phyloP scores from a whole-genome alignment of 2,329 filamentous ascomycete species.

The Colletotrichum caudatum region DNA sequence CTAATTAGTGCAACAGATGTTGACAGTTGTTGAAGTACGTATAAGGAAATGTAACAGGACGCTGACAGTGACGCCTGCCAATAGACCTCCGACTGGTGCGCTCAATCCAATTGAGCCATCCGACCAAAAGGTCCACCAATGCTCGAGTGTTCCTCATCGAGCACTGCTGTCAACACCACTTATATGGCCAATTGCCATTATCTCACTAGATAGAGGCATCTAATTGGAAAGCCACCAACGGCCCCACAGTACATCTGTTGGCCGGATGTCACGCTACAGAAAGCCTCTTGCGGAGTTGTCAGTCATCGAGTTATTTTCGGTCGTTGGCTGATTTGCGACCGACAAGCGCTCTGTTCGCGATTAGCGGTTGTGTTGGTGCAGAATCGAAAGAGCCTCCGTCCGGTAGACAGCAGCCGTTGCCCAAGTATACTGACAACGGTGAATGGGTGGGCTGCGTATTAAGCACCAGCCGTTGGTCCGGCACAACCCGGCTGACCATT shows the following conservation, averaged over 20 bases:
- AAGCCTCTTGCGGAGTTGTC: constrained; percentile 7
- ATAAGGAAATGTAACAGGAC: too few species aligned
- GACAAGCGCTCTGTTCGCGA: neutral
- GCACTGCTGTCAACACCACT: too few species aligned
- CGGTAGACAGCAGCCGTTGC: neutral
- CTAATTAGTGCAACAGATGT: too few species aligned
- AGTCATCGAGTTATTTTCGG: neutral
- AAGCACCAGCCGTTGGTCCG: neutral
- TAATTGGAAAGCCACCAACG: constrained; percentile 9
- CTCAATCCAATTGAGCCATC: too few species aligned
- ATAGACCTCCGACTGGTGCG: too few species aligned
- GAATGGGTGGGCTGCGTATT: neutral
- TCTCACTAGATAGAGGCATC: constrained; percentile 9
- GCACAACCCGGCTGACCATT: neutral
- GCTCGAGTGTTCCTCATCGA: too few species aligned
- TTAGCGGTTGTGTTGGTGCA: neutral
- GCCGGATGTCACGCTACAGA: constrained; percentile 3
- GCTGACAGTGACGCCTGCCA: too few species aligned
- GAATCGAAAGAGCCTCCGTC: neutral
- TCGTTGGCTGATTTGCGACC: constrained; percentile 34
- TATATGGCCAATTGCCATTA: too few species aligned
- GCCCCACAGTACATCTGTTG: neutral
- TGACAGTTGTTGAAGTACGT: too few species aligned
- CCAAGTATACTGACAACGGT: neutral
- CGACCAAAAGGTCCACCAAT: too few species aligned